These are phyloP conservation scores for Acanthamoeba royreba DNA, from an alignment of 208 protist genomes.

Conservation along the genomic window DNA sequence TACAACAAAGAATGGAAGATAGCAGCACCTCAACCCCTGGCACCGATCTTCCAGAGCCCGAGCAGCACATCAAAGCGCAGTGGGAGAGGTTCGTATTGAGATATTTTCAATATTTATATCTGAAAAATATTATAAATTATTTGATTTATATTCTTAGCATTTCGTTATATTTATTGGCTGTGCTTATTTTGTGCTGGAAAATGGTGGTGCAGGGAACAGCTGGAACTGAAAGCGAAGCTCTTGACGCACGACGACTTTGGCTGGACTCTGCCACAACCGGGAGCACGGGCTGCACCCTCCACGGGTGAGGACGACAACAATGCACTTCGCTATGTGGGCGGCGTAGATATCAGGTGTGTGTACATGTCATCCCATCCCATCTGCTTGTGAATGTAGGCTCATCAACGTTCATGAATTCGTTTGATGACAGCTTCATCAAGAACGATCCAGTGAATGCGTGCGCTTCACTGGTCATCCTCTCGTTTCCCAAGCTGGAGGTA, in stretches of 20 bases:
- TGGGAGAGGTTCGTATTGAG: background rate
- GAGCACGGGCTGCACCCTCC: background rate
- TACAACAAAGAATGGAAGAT: too few species aligned
- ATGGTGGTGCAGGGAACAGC: conserved; percentile 28
- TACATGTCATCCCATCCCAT: background rate
- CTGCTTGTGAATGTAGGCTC: background rate
- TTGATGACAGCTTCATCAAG: conserved; percentile 81
- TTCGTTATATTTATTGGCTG: too few species aligned
- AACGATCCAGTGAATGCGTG: conserved; percentile 68
- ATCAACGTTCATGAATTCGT: background rate
- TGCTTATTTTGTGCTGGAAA: too few species aligned
- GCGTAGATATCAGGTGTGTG: conserved; percentile 29
- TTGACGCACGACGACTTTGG: background rate
- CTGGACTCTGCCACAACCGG: background rate
- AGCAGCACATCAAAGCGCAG: background rate
- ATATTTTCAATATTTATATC: too few species aligned
- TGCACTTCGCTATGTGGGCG: background rate
- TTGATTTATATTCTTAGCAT: background rate
- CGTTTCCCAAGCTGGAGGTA: conserved; percentile 72
- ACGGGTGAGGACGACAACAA: background rate
- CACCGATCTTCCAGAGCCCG: background rate
- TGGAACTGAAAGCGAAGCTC: background rate
- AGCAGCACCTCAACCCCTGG: too few species aligned
- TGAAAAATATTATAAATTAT: background rate
- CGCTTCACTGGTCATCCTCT: conserved; percentile 76